Evolutionary conservation across 257 asterid genomes (phyloP).

Genomic region (Nicotiana knightiana): DNA sequence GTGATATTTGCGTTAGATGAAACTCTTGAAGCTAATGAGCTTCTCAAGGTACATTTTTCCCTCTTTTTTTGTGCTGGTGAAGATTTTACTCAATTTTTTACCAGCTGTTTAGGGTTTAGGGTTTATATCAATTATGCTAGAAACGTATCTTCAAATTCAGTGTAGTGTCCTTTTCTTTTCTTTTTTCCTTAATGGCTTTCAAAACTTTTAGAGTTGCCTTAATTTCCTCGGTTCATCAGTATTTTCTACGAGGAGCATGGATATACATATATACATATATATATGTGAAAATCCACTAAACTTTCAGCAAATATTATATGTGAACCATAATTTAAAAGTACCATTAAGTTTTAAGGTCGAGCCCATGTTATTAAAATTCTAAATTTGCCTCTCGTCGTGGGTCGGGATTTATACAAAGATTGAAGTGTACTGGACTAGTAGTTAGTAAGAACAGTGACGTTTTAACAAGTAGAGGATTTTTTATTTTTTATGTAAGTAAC

Average conservation of each 20-base stretch:
- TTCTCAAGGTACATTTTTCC: slow-evolving; percentile 56
- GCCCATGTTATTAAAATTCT: no score
- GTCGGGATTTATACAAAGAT: neutral
- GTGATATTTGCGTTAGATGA: slow-evolving; percentile 67
- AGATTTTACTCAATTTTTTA: neutral
- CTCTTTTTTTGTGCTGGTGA: neutral
- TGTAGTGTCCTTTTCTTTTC: no score
- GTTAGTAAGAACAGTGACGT: neutral
- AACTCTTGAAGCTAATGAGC: slow-evolving; percentile 91
- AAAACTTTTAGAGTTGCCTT: neutral
- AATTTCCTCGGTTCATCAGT: neutral
- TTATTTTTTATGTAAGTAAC: neutral
- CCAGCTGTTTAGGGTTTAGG: neutral
- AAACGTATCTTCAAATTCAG: neutral
- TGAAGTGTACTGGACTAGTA: neutral
- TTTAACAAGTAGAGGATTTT: neutral
- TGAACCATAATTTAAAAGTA: no score
- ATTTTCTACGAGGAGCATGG: no score
- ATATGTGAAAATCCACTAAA: neutral
- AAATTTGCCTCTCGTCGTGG: no score
- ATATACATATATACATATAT: no score
- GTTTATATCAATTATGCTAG: neutral
- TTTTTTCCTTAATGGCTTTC: neutral
- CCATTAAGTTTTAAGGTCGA: neutral
- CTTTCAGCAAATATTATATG: no score